Conservation (phyloP, 192 early-diverging fungal genomes). For the Coemansia sp. region DNA sequence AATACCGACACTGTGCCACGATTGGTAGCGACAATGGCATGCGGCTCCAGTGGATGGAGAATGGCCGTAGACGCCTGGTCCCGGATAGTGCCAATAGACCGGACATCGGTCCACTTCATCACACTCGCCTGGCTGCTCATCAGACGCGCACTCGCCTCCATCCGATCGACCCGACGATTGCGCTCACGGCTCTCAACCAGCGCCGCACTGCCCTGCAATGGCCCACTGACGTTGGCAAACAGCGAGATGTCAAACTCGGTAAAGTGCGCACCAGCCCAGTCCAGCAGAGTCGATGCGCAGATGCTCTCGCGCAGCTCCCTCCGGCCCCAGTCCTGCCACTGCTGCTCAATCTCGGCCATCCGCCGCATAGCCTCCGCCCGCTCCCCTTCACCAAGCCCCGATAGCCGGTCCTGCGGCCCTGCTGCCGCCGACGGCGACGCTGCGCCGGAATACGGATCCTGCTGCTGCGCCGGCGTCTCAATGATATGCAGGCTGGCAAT, state of each 20-base stretch:
- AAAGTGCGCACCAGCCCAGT: conserved; percentile 47
- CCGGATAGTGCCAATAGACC: conserved; percentile 8
- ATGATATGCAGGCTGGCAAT: conserved; percentile 5
- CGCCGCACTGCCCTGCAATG: conserved; percentile 34
- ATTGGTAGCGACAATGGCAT: conserved; percentile 71
- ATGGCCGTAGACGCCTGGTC: conserved; percentile 21
- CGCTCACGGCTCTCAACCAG: conserved; percentile 44
- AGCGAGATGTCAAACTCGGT: conserved; percentile 50
- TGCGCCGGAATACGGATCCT: not conserved
- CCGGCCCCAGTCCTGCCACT: conserved; percentile 41
- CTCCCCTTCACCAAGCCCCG: conserved; percentile 5
- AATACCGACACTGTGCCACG: conserved; percentile 51
- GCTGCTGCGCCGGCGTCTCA: not conserved
- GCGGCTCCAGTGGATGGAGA: conserved; percentile 84
- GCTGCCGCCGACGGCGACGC: not conserved
- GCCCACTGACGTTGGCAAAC: conserved; percentile 40
- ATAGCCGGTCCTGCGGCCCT: conserved; percentile 10
- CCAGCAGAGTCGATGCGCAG: conserved; percentile 33
- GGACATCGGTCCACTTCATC: conserved; percentile 39
- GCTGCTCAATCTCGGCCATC: conserved; percentile 16
- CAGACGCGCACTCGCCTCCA: conserved; percentile 22
- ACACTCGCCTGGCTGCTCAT: conserved; percentile 13
- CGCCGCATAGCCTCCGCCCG: conserved; percentile 2
- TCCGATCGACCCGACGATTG: conserved; percentile 17
- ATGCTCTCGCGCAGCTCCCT: conserved; percentile 31